Evolutionary conservation across 345 rosid species (phyloP).

Genomic region (Linum tenue): DNA sequence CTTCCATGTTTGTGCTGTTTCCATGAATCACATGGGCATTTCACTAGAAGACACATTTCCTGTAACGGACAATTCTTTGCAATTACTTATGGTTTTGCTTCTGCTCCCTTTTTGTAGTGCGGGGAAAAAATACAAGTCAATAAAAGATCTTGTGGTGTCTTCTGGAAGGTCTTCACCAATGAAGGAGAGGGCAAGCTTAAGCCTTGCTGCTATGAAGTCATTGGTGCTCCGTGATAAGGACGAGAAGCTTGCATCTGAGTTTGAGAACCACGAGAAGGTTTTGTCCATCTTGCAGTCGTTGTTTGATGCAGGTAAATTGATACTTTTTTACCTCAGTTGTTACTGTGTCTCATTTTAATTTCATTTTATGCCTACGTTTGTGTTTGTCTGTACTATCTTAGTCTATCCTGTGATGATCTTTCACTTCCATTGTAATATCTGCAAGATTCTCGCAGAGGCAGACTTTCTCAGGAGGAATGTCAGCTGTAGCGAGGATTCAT

Average conservation of each 20-base stretch:
- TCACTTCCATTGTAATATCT: constrained; percentile 55
- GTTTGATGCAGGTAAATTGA: constrained; percentile 59
- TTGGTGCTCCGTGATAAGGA: constrained; percentile 91
- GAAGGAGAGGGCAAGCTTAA: constrained; percentile 70
- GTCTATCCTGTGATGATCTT: constrained; percentile 41
- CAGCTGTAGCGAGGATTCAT: constrained; percentile 38
- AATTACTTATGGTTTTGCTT: constrained; percentile 8
- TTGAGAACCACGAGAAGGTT: constrained; percentile 61
- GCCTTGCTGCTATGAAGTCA: constrained; percentile 80
- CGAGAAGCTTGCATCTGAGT: constrained; percentile 48
- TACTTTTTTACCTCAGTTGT: constrained; percentile 9
- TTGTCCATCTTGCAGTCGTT: constrained; percentile 40
- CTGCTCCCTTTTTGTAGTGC: constrained; percentile 35
- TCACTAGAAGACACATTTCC: constrained; percentile 13
- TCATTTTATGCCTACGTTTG: neutral
- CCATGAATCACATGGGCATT: neutral
- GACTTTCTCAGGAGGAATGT: constrained; percentile 64
- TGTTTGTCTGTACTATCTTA: constrained; percentile 6
- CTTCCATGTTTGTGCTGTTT: neutral
- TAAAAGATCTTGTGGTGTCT: constrained; percentile 70
- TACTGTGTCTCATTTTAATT: neutral
- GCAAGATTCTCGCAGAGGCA: constrained; percentile 73
- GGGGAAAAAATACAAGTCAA: constrained; percentile 56
- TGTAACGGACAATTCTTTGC: neutral
- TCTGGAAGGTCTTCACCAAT: constrained; percentile 74